Conservation (phyloP, 2,329 filamentous ascomycete species). For the Botrytis hyacinthi region DNA sequence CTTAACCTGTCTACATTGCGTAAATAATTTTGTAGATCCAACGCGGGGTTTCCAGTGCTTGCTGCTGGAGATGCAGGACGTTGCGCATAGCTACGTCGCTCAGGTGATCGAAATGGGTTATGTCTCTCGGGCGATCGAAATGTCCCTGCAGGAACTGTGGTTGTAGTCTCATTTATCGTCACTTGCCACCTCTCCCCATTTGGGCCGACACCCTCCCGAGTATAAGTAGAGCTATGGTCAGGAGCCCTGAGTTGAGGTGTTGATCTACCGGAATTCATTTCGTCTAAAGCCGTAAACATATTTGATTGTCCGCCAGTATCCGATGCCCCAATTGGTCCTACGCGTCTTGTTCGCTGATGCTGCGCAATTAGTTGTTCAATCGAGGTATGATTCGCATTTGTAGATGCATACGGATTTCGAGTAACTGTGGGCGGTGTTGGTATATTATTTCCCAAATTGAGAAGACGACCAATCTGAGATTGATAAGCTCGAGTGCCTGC, state of each 20-base stretch:
- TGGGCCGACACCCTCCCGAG: slow-evolving; percentile 49
- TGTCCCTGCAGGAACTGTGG: slow-evolving; percentile 28
- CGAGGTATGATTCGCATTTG: slow-evolving; percentile 7
- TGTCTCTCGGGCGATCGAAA: slow-evolving; percentile 24
- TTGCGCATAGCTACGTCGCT: slow-evolving; percentile 25
- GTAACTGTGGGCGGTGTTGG: slow-evolving; percentile 9
- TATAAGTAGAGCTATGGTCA: slow-evolving; percentile 44
- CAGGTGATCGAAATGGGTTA: slow-evolving; percentile 20
- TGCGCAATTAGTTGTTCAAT: slow-evolving; percentile 18
- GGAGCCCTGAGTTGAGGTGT: slow-evolving; percentile 37
- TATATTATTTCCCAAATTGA: slow-evolving; percentile 19
- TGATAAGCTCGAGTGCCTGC: slow-evolving; percentile 22
- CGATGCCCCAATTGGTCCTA: slow-evolving; percentile 31
- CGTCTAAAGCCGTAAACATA: slow-evolving; percentile 26
- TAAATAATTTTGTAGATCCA: slow-evolving; percentile 33
- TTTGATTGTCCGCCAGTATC: slow-evolving; percentile 24
- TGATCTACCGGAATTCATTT: slow-evolving; percentile 34
- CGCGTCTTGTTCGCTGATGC: slow-evolving; percentile 24
- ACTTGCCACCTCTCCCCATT: slow-evolving; percentile 54
- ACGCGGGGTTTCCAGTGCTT: slow-evolving; percentile 25
- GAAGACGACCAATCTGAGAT: slow-evolving; percentile 3
- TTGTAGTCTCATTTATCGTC: slow-evolving; percentile 48
- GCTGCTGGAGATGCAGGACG: slow-evolving; percentile 9
- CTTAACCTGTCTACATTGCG: slow-evolving; percentile 32
- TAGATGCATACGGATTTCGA: slow-evolving; percentile 6